These are phyloP conservation scores for Diaporthe helianthi DNA, from an alignment of 2,329 filamentous ascomycete species.

Conservation along the genomic window DNA sequence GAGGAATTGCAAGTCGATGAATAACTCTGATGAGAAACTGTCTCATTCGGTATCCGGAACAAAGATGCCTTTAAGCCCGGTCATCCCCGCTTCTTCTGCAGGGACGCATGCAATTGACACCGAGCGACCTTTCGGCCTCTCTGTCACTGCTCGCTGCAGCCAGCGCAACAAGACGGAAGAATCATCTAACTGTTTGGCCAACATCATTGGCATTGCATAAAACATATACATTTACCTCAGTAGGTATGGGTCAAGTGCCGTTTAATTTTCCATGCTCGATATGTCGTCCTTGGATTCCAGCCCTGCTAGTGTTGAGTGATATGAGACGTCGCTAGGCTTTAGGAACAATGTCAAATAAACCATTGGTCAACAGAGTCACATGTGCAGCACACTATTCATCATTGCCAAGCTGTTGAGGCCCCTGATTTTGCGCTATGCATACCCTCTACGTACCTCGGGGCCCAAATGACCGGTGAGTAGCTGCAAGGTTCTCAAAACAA, in stretches of 20 bases:
- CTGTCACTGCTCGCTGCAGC: not conserved
- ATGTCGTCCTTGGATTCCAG: no score
- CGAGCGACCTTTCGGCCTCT: not conserved
- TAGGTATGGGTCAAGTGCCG: not conserved
- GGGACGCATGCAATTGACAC: not conserved
- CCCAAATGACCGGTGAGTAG: not conserved
- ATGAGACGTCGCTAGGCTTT: no score
- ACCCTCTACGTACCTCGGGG: no score
- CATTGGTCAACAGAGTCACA: no score
- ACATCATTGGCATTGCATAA: not conserved
- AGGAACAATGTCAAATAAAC: no score
- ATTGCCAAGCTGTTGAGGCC: not conserved
- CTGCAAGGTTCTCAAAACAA: not conserved
- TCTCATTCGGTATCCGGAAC: not conserved
- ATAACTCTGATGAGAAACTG: no score
- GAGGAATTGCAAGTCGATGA: no score
- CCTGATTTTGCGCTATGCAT: not conserved
- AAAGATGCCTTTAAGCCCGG: not conserved
- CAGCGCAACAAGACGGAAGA: not conserved
- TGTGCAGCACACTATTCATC: not conserved
- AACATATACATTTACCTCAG: no score
- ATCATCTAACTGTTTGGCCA: not conserved
- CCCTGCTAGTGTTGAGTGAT: no score
- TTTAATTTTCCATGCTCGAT: not conserved
- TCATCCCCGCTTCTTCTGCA: not conserved